Conservation (phyloP, 2,329 filamentous ascomycete species). For the Fusarium papillatum region DNA sequence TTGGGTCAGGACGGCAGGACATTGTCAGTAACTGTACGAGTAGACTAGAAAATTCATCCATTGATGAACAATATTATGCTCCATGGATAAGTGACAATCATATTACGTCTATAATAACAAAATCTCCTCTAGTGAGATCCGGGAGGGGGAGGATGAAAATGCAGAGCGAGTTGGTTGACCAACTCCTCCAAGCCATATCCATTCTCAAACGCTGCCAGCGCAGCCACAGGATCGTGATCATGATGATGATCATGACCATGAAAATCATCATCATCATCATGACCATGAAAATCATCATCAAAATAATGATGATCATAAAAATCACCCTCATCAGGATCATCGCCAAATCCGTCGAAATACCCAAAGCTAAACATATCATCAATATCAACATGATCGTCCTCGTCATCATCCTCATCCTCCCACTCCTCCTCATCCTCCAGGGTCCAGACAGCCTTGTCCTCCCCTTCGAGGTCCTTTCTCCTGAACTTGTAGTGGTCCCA, state of each 20-base stretch:
- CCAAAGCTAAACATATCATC: not conserved
- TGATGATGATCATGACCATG: not conserved
- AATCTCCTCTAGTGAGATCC: not conserved
- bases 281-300: not conserved
- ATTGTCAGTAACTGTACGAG: not conserved
- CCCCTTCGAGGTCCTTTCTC: conserved; percentile 19
- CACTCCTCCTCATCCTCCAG: conserved; percentile 27
- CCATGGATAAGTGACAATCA: not conserved
- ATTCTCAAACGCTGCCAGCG: not conserved
- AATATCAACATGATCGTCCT: not conserved
- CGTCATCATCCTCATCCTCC: conserved; percentile 25
- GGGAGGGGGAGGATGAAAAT: not conserved
- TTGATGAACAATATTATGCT: not conserved
- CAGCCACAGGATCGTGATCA: not conserved
- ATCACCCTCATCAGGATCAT: not conserved
- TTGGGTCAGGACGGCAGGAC: not conserved
- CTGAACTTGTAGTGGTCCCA: conserved; percentile 33
- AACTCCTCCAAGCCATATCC: not conserved
- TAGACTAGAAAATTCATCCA: not conserved
- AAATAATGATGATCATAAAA: no score
- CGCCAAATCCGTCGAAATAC: not conserved
- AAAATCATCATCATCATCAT: not conserved
- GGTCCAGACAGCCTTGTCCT: conserved; percentile 23
- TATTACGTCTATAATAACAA: not conserved
- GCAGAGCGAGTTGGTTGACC: not conserved